phyloP scores from a whole-genome alignment of 495 filamentous ascomycete species.

The Aspergillus funiculosus region DNA sequence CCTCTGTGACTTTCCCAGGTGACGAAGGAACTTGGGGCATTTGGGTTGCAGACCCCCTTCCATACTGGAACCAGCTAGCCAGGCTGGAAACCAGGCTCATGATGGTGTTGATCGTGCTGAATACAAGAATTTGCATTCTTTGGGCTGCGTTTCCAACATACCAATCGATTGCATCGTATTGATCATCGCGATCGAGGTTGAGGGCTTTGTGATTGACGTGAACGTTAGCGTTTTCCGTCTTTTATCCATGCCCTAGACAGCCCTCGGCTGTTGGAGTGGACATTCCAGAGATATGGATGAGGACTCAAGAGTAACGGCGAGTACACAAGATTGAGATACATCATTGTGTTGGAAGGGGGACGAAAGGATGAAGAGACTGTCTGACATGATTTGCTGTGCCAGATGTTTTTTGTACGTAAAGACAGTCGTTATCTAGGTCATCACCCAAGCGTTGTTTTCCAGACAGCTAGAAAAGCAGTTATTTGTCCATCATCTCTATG shows the following conservation, averaged over 20 bases:
- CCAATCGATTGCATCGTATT: constrained; percentile 14
- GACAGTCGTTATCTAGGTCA: constrained; percentile 23
- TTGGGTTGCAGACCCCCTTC: constrained; percentile 23
- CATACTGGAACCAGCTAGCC: constrained; percentile 22
- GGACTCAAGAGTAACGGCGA: constrained; percentile 11
- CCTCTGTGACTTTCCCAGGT: constrained; percentile 17
- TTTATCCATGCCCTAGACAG: constrained; percentile 14
- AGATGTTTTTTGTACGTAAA: constrained; percentile 32
- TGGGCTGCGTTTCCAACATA: constrained; percentile 1
- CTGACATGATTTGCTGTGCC: constrained; percentile 31
- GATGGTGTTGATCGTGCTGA: constrained; percentile 23
- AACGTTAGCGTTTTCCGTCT: constrained; percentile 20
- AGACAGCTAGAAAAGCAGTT: background rate
- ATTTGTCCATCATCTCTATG: background rate
- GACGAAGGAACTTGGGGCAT: constrained; percentile 28
- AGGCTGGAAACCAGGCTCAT: constrained; percentile 22
- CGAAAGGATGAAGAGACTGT: constrained; percentile 23
- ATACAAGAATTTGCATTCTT: constrained; percentile 13
- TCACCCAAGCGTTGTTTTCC: constrained; percentile 17
- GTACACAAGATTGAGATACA: constrained; percentile 23
- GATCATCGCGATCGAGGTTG: constrained; percentile 14
- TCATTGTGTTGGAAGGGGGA: constrained; percentile 15
- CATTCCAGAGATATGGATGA: constrained; percentile 12
- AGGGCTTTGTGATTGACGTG: constrained; percentile 20
- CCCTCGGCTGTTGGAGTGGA: constrained; percentile 11